A percentile compares a stretch with the other conserved stretches of the same genome.
Evolutionary conservation across 331 rosid genomes (phyloP).

Genomic region (Rosa hybrid): DNA sequence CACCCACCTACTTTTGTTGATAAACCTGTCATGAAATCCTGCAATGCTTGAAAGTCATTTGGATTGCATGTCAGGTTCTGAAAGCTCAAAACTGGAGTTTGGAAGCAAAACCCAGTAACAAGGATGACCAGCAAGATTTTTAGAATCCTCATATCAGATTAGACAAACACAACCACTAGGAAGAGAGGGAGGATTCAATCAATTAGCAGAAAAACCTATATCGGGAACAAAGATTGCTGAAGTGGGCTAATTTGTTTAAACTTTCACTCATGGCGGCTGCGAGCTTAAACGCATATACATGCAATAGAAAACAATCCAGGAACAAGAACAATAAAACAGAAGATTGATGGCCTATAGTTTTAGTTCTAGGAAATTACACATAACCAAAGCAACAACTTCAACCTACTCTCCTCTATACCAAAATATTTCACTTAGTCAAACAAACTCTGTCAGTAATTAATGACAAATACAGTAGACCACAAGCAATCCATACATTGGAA

Average conservation of each 20-base stretch:
- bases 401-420: not conserved
- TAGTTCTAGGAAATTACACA: not conserved
- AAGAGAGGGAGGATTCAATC: not conserved
- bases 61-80: constrained; percentile 26
- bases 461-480: not conserved
- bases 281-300: not conserved
- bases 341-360: not conserved
- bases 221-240: constrained; percentile 6
- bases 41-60: constrained; percentile 25
- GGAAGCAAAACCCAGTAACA: constrained; percentile 20
- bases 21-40: constrained; percentile 16
- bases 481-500: not conserved
- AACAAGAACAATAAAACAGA: not conserved
- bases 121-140: constrained; percentile 23
- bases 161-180: not conserved
- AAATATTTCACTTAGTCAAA: not conserved
- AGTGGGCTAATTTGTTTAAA: not conserved
- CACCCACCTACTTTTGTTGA: constrained; percentile 19
- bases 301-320: not conserved
- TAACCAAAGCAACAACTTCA: not conserved
- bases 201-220: constrained; percentile 5
- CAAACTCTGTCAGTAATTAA: not conserved
- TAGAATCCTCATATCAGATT: constrained; percentile 18
- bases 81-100: constrained; percentile 23
- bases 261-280: not conserved